Base-by-base conservation (phyloP, 495 filamentous ascomycete genomes). In the Penicillium daleae region DNA sequence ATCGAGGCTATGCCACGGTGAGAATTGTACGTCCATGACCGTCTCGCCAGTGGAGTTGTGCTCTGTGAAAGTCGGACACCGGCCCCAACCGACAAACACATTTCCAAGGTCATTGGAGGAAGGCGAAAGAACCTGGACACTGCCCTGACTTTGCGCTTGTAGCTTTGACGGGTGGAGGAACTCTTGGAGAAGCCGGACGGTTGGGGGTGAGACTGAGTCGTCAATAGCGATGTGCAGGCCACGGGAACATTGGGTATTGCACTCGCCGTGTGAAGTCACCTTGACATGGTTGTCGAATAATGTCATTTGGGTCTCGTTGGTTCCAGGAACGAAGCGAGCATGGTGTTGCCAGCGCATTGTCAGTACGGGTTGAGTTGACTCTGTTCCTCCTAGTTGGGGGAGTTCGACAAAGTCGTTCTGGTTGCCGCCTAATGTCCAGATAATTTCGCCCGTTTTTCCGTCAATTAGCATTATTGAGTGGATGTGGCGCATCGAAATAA, bases 401-500 rank as follows among this genome's bases (percentile, higher is more conserved):
- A 37, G 29, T 13, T 56, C 53, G 35, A n/a, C 21, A 26, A 57
- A 57, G 17, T 57, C 55, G 13, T 57, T 57, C 29, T 61, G 51
- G 49, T 76, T 79, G 22, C 81, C 81, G 33, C 78, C 80, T 0
- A 83, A 65, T 0, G 67, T 72, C 82, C 80, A 83, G n/a, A 77
- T 63, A 10, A 80, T 66, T 0, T 69, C 61, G 7, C 80, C 77
- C 4, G 64, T 70, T 17, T 64, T 64, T 29, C 70, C 66, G 42
- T 78, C 71, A 60, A 85, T 74, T 37, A 72, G 46, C 64, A 49
- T 68, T 55, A 80, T 74, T 22, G 78, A 70, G 62, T 80, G 79
- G 8, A 73, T 74, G 56, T 86, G 78, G 5, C 83, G 78, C 1
- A 77, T 71, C 0, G 84, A 86, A 44, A 87, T 73, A 1, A 86